These are phyloP conservation scores for Suillus luteus DNA, from an alignment of 768 basidiomycete genomes.

Conservation along the genomic window DNA sequence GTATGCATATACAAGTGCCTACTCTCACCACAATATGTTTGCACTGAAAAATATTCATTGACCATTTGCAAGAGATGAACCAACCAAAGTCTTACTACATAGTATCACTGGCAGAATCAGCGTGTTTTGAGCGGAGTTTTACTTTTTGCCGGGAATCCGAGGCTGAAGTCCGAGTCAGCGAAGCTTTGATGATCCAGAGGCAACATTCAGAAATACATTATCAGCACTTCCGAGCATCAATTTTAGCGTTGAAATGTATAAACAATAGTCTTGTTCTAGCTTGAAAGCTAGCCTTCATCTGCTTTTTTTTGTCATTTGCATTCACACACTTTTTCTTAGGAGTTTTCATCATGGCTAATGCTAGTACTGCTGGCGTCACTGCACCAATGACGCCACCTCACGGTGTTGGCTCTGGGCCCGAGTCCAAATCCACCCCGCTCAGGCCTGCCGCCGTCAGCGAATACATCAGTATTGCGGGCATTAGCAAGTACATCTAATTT, in stretches of 20 bases:
- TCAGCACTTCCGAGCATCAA: no score
- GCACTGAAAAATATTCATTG: no score
- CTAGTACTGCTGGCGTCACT: neutral
- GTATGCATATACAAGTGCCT: no score
- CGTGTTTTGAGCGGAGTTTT: no score
- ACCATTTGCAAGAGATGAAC: no score
- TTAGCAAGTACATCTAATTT: neutral
- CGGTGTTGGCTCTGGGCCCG: neutral
- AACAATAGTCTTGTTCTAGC: neutral
- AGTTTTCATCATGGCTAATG: neutral
- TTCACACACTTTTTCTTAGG: neutral
- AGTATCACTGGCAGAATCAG: no score
- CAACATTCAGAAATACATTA: no score
- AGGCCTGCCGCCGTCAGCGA: neutral
- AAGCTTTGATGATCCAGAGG: no score
- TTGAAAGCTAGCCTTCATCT: neutral
- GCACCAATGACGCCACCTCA: neutral
- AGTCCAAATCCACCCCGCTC: slow-evolving; percentile 3
- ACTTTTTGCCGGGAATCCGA: no score
- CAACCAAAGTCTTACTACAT: no score
- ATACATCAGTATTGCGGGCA: neutral
- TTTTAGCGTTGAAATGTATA: neutral
- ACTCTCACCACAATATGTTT: no score
- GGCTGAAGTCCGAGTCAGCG: no score
- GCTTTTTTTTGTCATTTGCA: neutral